Base-by-base conservation (phyloP, 169 alveolate species). In the Plasmodium coatneyi region DNA sequence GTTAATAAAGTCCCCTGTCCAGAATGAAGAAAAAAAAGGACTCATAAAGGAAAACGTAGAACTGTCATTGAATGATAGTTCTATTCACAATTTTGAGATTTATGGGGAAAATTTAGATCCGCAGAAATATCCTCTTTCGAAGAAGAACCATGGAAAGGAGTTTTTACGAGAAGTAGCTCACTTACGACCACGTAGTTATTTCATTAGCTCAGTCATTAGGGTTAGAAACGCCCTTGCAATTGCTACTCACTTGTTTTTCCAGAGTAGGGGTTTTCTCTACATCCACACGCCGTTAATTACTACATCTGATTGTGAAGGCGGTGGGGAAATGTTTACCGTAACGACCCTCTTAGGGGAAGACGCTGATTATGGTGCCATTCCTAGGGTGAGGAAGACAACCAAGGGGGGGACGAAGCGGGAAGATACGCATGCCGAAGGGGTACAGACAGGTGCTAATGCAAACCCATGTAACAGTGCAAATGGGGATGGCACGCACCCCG, bases 291-390 rank as follows among this genome's bases (percentile, higher is more conserved):
- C 99, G 16, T 96, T 99, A 22, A 98, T 99, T 71, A 99, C 99
- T 2, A 98, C 99, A 1, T 97, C 99, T 10, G 99, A 99, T 93
- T 99, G 99, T 90, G 99, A 99, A 96, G 99, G 99, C 22, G 99
- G 99, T 7, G 99, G 99, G 28, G 99, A 99, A 95, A 98, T 99
- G 99, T 99, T 98, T 96, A 97, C 98, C 92, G 99, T 98, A 12
- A 98, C 99, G 3, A 99, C 99, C 0, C 81, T 98, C 34, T 92
- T 99, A 16, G 98, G 97, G 34, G 96, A 96, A 74, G 95, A 95
- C 34, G 93, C 92, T 39, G 92, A 95, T 46, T 76, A 94, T 71
- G 71, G 71, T 92, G 78, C 95, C 56, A 82, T 86, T 90, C 83
- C 94, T 7, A 82, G 76, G 71, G 82, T 87, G 79, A 70, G 32